A percentile compares a stretch with the other conserved stretches of the same genome.
These are phyloP conservation scores for Metarhizium album DNA, from an alignment of 2,329 filamentous ascomycete species.

Conservation along the genomic window DNA sequence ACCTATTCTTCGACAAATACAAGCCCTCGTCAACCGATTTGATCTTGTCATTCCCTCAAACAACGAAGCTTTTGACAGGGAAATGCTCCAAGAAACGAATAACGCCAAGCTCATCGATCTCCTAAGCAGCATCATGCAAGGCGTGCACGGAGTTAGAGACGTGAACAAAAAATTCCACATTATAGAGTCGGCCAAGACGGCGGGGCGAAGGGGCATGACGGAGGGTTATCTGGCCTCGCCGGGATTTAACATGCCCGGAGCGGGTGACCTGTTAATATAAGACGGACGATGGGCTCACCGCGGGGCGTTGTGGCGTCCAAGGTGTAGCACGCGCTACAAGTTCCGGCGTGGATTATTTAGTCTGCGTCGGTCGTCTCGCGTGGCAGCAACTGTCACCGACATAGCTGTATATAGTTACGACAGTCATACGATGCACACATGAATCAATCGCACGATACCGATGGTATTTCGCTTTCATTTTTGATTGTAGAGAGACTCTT, in stretches of 20 bases:
- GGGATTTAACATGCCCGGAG: conserved; percentile 15
- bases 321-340: neutral
- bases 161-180: conserved; percentile 63
- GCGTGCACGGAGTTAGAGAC: conserved; percentile 58
- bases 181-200: conserved; percentile 33
- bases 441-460: neutral
- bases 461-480: neutral
- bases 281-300: neutral
- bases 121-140: conserved; percentile 64
- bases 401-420: neutral
- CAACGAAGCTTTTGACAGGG: conserved; percentile 51
- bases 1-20: conserved; percentile 75
- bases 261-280: conserved; percentile 23
- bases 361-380: neutral
- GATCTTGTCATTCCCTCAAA: conserved; percentile 69
- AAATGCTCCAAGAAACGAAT: conserved; percentile 68
- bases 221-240: conserved; percentile 13
- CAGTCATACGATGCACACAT: neutral
- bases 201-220: conserved; percentile 9
- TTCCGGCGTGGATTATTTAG: neutral
- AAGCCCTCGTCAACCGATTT: conserved; percentile 73
- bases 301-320: neutral
- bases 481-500: neutral
- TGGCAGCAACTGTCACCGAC: neutral
- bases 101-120: conserved; percentile 73